Conservation (phyloP, 164 flowering plant species). For the Magnolia kwangsiensis region DNA sequence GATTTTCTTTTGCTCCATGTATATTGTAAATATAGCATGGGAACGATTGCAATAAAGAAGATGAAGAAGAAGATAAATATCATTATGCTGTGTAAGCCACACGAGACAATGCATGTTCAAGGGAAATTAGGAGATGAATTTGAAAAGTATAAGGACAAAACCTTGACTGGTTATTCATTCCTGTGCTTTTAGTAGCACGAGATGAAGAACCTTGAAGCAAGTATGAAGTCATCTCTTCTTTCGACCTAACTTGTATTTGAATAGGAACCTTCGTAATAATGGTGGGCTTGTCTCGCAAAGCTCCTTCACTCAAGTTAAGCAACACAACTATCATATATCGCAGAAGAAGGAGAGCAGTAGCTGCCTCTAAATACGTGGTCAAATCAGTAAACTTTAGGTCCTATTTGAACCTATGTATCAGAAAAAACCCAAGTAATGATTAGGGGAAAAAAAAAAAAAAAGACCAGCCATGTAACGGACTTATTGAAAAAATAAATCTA, state of each 20-base stretch:
- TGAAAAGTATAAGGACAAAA: constrained; percentile 10
- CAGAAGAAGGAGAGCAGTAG: constrained; percentile 37
- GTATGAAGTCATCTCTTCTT: constrained; percentile 85
- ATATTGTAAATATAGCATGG: constrained; percentile 95
- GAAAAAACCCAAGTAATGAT: background rate
- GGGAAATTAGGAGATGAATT: too few relatives aligned
- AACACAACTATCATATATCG: constrained; percentile 62
- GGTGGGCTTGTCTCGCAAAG: constrained; percentile 30
- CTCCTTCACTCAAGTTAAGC: constrained; percentile 63
- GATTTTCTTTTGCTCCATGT: constrained; percentile 79
- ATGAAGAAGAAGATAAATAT: background rate
- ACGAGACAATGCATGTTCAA: too few relatives aligned
- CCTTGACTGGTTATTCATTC: constrained; percentile 99
- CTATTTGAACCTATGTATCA: constrained; percentile 73
- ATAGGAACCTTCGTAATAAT: constrained; percentile 72
- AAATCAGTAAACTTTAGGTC: constrained; percentile 77
- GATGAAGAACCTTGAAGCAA: constrained; percentile 70
- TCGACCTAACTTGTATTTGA: constrained; percentile 80
- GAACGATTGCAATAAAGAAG: constrained; percentile 64
- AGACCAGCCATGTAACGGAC: too few relatives aligned
- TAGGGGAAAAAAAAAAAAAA: too few relatives aligned
- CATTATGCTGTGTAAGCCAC: too few relatives aligned
- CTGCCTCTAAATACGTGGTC: constrained; percentile 70
- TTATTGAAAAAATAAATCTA: background rate
- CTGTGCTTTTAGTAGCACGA: constrained; percentile 96